These are phyloP conservation scores for Cicer arietinum DNA, from an alignment of 306 rosid genomes.

Conservation along the genomic window DNA sequence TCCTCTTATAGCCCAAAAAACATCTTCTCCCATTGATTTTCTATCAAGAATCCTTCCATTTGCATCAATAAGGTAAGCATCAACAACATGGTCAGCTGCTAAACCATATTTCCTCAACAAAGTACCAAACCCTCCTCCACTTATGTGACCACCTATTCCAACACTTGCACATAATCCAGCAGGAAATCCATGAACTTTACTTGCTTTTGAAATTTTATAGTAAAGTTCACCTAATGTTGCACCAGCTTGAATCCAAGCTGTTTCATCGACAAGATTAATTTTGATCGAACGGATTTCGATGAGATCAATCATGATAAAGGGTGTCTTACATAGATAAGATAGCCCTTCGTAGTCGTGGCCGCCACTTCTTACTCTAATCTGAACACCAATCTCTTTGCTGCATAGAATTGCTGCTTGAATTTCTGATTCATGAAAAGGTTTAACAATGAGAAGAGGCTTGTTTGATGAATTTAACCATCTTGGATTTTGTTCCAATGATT, in stretches of 20 bases:
- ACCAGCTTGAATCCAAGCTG: constrained; percentile 69
- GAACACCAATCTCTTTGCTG: constrained; percentile 48
- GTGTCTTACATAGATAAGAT: constrained; percentile 47
- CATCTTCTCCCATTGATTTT: constrained; percentile 62
- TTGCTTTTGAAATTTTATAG: constrained; percentile 50
- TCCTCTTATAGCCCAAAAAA: constrained; percentile 78
- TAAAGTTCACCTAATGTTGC: constrained; percentile 68
- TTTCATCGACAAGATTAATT: constrained; percentile 48
- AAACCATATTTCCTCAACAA: constrained; percentile 60
- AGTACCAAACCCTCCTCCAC: constrained; percentile 59
- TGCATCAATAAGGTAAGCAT: constrained; percentile 56
- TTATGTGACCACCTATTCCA: constrained; percentile 66
- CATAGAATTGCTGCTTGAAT: constrained; percentile 56
- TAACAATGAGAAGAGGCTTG: constrained; percentile 54
- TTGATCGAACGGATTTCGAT: constrained; percentile 40
- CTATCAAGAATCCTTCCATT: constrained; percentile 55
- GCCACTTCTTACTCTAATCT: constrained; percentile 61
- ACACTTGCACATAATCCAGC: constrained; percentile 61
- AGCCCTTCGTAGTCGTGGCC: constrained; percentile 67
- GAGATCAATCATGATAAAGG: constrained; percentile 57
- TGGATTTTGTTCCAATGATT: constrained; percentile 57
- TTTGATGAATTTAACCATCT: constrained; percentile 58
- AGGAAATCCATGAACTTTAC: constrained; percentile 55
- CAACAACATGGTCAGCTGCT: constrained; percentile 62
- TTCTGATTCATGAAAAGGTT: constrained; percentile 57